Conservation (phyloP, 345 rosid species). For the Rhizophora mangle region DNA sequence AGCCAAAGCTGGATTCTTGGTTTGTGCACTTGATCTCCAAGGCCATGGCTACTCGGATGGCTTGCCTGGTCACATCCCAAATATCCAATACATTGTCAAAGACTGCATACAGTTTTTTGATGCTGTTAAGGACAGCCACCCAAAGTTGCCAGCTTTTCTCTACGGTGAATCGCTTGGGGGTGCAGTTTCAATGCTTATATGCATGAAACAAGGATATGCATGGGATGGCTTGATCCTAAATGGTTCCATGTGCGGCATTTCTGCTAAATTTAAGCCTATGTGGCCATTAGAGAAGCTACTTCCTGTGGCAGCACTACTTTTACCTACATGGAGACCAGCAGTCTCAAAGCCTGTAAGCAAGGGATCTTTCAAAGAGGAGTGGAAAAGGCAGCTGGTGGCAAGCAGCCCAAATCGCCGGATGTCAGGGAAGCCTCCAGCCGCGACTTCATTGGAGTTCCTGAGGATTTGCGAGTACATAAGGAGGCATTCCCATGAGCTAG, state of each 20-base stretch:
- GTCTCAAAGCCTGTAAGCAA: conserved; percentile 25
- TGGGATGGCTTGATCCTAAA: conserved; percentile 35
- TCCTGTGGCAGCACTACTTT: conserved; percentile 23
- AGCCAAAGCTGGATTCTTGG: conserved; percentile 28
- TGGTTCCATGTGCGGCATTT: conserved; percentile 36
- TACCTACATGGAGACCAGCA: conserved; percentile 21
- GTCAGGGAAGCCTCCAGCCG: conserved; percentile 26
- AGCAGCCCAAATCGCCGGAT: conserved; percentile 18
- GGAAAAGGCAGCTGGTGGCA: conserved; percentile 27
- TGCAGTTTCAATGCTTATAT: conserved; percentile 25
- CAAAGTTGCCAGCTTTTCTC: conserved; percentile 30
- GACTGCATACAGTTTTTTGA: conserved; percentile 27
- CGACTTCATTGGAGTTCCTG: conserved; percentile 25
- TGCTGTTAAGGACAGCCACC: conserved; percentile 11
- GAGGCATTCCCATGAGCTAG: conserved; percentile 21
- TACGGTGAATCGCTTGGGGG: conserved; percentile 40
- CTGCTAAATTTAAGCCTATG: conserved; percentile 28
- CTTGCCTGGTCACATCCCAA: conserved; percentile 24
- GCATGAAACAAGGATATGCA: conserved; percentile 15
- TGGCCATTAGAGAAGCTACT: conserved; percentile 30
- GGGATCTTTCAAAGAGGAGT: conserved; percentile 27
- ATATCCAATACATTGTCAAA: conserved; percentile 9
- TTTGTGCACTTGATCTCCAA: conserved; percentile 30
- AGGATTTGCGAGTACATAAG: conserved; percentile 27
- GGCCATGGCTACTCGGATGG: conserved; percentile 38